Conservation (phyloP, 495 filamentous ascomycete species). For the Daldinia childiae region DNA sequence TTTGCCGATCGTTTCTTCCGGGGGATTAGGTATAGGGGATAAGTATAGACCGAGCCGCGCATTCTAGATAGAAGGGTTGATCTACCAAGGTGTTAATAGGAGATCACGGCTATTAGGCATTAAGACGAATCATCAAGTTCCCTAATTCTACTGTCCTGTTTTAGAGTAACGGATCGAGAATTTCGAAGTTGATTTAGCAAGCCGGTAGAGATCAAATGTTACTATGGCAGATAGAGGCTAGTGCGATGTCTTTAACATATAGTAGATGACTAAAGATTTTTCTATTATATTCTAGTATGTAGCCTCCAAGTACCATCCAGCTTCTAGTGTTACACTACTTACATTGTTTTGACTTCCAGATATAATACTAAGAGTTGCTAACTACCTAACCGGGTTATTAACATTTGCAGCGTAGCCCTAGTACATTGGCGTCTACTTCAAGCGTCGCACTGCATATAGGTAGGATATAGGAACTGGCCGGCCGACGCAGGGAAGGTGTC, state of each 20-base stretch:
- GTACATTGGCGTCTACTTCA: conserved; percentile 15
- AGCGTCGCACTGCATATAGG: conserved; percentile 31
- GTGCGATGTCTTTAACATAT: background rate
- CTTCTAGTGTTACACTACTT: conserved; percentile 17
- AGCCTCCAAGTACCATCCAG: background rate
- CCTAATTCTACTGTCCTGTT: background rate
- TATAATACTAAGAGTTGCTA: conserved; percentile 6
- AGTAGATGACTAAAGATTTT: background rate
- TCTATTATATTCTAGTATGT: background rate
- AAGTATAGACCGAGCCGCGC: background rate
- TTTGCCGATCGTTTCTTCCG: background rate
- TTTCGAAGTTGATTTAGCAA: background rate
- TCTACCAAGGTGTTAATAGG: background rate
- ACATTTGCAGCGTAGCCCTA: conserved; percentile 8
- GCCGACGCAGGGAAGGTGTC: conserved; percentile 14
- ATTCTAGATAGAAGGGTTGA: background rate
- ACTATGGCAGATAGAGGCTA: background rate
- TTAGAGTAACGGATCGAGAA: background rate
- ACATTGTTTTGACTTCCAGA: background rate
- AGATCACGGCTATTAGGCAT: background rate
- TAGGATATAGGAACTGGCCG: conserved; percentile 30
- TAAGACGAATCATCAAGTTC: background rate
- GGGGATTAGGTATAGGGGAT: too few relatives aligned
- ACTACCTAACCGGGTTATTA: conserved; percentile 29
- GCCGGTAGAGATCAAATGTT: background rate